phyloP scores from a whole-genome alignment of 192 early-diverging fungal species.

The Jimgerdemannia flammicorona region DNA sequence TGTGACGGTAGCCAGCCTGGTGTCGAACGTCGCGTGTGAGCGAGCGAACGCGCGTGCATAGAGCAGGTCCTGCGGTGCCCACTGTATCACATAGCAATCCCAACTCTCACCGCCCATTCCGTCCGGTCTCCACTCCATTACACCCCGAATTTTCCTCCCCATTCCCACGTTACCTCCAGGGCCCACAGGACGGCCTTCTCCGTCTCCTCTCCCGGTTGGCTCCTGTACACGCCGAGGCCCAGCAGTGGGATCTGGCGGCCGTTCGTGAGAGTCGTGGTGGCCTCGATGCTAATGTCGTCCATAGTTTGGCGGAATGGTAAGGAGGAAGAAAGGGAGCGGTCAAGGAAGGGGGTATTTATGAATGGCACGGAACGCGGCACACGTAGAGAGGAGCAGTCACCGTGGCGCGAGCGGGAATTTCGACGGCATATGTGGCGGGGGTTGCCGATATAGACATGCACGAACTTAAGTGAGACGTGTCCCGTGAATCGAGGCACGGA shows the following conservation, averaged over 20 bases:
- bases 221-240: slow-evolving; percentile 38
- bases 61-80: not conserved
- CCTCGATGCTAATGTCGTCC: not conserved
- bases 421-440: too few species aligned
- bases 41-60: not conserved
- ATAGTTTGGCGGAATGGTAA: not conserved
- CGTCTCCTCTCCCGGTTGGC: slow-evolving; percentile 23
- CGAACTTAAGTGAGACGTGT: too few species aligned
- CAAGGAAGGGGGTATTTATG: not conserved
- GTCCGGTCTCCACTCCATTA: not conserved
- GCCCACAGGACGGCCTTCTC: slow-evolving; percentile 39
- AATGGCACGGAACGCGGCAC: not conserved
- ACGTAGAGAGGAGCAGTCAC: too few species aligned
- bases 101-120: not conserved
- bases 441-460: too few species aligned
- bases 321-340: not conserved
- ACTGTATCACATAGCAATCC: not conserved
- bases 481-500: too few species aligned
- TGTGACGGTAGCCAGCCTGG: slow-evolving; percentile 49
- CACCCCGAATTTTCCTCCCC: not conserved
- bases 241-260: slow-evolving; percentile 21
- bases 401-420: not conserved
- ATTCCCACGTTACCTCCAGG: slow-evolving; percentile 21
- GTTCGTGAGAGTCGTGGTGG: slow-evolving; percentile 14
- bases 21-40: not conserved